Percentiles rank a stretch among this genome's conserved stretches.
phyloP scores from a whole-genome alignment of 768 basidiomycete genomes.

The Rhizopogon salebrosus region DNA sequence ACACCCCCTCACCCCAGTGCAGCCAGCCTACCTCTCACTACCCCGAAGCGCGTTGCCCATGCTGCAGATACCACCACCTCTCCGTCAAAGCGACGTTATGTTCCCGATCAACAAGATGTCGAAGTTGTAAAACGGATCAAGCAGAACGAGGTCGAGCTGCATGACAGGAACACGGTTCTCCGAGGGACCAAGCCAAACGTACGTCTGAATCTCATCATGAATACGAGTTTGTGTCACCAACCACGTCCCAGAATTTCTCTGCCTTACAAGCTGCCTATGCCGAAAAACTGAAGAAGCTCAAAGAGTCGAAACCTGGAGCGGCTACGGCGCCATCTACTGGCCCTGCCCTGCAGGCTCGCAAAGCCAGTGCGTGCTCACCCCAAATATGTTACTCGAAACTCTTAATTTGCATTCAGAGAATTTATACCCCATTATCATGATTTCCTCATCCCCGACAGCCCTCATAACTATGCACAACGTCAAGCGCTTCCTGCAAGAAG shows the following conservation, averaged over 20 bases:
- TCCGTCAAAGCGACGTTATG: constrained; percentile 70
- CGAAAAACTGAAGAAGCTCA: constrained; percentile 76
- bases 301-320: constrained; percentile 58
- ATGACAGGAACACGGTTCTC: constrained; percentile 78
- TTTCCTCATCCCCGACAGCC: constrained; percentile 89
- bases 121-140: constrained; percentile 84
- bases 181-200: constrained; percentile 84
- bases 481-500: constrained; percentile 87
- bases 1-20: constrained; percentile 33
- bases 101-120: constrained; percentile 69
- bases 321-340: constrained; percentile 34
- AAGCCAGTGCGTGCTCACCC: constrained; percentile 50
- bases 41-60: constrained; percentile 17
- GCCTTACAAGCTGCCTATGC: constrained; percentile 58
- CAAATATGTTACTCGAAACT: neutral
- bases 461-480: constrained; percentile 99
- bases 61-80: constrained; percentile 33
- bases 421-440: constrained; percentile 92
- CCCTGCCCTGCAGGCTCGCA: constrained; percentile 47
- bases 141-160: constrained; percentile 70
- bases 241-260: constrained; percentile 64
- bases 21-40: constrained; percentile 13
- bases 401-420: constrained; percentile 39
- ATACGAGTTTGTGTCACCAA: neutral
- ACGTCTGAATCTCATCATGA: constrained; percentile 19